These are phyloP conservation scores for Stereocaulon alpinum DNA, from an alignment of 495 filamentous ascomycete genomes.

Conservation along the genomic window DNA sequence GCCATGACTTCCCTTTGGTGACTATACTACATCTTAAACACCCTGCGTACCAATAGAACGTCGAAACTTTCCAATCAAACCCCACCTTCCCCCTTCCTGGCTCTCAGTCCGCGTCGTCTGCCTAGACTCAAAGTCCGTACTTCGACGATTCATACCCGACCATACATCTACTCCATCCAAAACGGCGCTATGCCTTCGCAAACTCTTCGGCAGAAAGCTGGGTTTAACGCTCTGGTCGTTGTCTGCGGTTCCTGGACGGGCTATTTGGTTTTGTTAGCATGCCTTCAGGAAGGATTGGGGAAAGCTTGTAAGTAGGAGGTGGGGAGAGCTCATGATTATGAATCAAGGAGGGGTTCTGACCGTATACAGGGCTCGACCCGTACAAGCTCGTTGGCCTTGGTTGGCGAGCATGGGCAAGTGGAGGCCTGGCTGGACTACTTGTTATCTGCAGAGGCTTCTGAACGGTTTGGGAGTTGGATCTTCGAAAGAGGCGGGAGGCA, in stretches of 20 bases:
- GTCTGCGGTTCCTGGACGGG: constrained; percentile 13
- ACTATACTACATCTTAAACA: too few relatives aligned
- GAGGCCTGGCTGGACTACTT: constrained; percentile 5
- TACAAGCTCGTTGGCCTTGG: constrained; percentile 11
- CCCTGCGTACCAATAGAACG: too few relatives aligned
- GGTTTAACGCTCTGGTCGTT: constrained; percentile 1
- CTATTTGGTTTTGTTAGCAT: constrained; percentile 13
- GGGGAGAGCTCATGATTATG: neutral
- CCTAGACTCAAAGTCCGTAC: too few relatives aligned
- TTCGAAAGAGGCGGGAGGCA: constrained; percentile 7
- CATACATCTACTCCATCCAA: constrained; percentile 2
- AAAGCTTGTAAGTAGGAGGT: neutral
- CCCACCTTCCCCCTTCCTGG: too few relatives aligned
- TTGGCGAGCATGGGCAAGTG: constrained; percentile 1
- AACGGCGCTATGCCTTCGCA: constrained; percentile 11
- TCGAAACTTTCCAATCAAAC: too few relatives aligned
- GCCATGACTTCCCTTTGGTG: too few relatives aligned
- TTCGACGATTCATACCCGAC: neutral
- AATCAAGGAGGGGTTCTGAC: constrained; percentile 11
- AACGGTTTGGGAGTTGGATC: neutral
- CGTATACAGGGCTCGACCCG: constrained; percentile 1
- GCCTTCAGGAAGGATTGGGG: constrained; percentile 3
- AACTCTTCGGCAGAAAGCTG: neutral
- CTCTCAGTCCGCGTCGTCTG: too few relatives aligned
- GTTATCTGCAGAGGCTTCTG: neutral